Evolutionary conservation across 2,329 filamentous ascomycete genomes (phyloP).

Genomic region (Escovopsis sp.): DNA sequence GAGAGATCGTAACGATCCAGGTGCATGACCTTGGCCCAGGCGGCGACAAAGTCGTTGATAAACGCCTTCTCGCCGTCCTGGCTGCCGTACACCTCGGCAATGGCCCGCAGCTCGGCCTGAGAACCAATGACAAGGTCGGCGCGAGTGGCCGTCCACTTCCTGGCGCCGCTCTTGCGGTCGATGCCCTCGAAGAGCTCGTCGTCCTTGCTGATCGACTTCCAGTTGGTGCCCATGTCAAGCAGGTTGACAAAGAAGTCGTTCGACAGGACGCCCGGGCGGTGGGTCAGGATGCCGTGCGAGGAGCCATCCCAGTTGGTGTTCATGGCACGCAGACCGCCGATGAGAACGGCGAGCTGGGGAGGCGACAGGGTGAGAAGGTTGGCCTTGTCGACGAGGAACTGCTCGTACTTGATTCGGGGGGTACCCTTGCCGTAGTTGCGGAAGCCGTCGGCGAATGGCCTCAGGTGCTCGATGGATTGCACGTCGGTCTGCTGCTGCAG

Average conservation of each 20-base stretch:
- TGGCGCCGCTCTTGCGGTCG: constrained; percentile 49
- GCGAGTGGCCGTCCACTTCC: constrained; percentile 57
- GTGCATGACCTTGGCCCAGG: constrained; percentile 64
- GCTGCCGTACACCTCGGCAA: constrained; percentile 55
- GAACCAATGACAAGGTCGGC: constrained; percentile 57
- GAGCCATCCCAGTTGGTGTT: constrained; percentile 60
- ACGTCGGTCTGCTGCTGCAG: constrained; percentile 58
- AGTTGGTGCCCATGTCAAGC: constrained; percentile 49
- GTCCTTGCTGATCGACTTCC: constrained; percentile 31
- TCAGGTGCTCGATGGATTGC: constrained; percentile 47
- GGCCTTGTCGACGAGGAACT: constrained; percentile 57
- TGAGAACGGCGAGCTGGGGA: constrained; percentile 54
- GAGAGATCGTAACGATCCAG: constrained; percentile 53
- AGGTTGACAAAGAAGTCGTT: constrained; percentile 78
- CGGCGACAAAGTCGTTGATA: constrained; percentile 53
- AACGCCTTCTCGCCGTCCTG: constrained; percentile 48
- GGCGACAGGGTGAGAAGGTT: constrained; percentile 55
- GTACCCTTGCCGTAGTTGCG: constrained; percentile 59
- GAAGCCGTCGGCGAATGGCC: constrained; percentile 62
- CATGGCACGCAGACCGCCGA: constrained; percentile 58
- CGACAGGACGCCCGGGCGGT: constrained; percentile 50
- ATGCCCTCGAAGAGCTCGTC: constrained; percentile 46
- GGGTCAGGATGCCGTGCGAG: constrained; percentile 51
- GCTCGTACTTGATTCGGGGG: constrained; percentile 47
- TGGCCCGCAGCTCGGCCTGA: constrained; percentile 58